Base-by-base conservation (phyloP, 2,329 filamentous ascomycete genomes). In the Fusarium marasasianum region DNA sequence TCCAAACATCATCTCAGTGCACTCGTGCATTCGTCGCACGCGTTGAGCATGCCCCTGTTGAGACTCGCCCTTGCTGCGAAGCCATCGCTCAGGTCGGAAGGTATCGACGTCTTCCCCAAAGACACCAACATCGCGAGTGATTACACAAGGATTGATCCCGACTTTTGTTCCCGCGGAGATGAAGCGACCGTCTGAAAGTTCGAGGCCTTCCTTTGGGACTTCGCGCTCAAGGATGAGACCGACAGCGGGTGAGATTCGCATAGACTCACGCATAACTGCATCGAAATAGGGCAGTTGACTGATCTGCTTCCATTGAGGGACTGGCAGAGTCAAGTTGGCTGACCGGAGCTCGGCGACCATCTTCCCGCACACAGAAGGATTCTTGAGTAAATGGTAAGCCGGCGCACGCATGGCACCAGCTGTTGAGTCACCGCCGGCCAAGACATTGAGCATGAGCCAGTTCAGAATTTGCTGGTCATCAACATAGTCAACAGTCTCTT, bases 391-490 rank as follows among this genome's bases (percentile, higher is more conserved):
- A 1, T 74, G 60, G 12, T 77, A 77, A 1, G 73, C 73, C 2
- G 76, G 62, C 0, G 75, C 66, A 4, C 73, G 58, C 54, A 77
- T 73, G 0, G 75, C 69, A 40, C 75, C 75, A 17, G 75, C 75
- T 0, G 73, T 77, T 0, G 75, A 76, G 18, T 77, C 75, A 11
- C 72, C 73, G 0, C 75, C 75, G 2, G 75, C 73, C 13, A 77
- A 45, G 1, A 77, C 69, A 7, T 77, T 77, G 4, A 76, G 60
- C 48, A 77, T 72, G 12, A 77, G 57, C 65, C 75, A 77, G 9
- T 76, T 76, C 29, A 73, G 60, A 0, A 77, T 61, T 35, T 76
- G 75, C 0, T 68, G 51, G 3, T 77, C 75, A 24, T 76, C 71
- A 5, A 74, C 75, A 22, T 41, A 63, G 9, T 76, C 70, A 7